Evolutionary conservation across 495 filamentous ascomycete genomes (phyloP).

Genomic region (Cercophora sp.): DNA sequence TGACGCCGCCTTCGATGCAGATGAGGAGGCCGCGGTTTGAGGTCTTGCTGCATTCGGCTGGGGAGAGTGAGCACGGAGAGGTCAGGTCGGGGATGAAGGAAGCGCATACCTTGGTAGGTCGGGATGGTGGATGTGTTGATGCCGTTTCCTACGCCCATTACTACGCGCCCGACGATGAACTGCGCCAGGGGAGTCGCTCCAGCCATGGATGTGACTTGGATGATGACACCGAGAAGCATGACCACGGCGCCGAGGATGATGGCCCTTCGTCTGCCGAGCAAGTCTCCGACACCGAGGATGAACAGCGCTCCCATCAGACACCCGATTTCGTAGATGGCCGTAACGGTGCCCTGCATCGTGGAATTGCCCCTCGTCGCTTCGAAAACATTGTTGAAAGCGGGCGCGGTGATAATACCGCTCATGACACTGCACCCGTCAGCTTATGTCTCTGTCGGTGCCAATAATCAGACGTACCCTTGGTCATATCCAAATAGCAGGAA

Average conservation of each 20-base stretch:
- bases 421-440: too few relatives aligned
- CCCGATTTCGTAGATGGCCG: constrained; percentile 79
- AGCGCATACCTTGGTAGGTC: constrained; percentile 63
- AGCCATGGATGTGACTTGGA: constrained; percentile 57
- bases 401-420: constrained; percentile 75
- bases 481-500: constrained; percentile 75
- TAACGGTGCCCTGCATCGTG: constrained; percentile 76
- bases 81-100: background rate
- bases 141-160: constrained; percentile 74
- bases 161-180: constrained; percentile 69
- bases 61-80: background rate
- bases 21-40: constrained; percentile 77
- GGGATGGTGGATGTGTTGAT: constrained; percentile 77
- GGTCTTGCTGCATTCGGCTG: constrained; percentile 63
- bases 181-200: constrained; percentile 49
- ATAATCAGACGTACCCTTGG: constrained; percentile 49
- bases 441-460: too few relatives aligned
- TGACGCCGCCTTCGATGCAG: constrained; percentile 77
- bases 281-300: constrained; percentile 64
- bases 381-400: constrained; percentile 67
- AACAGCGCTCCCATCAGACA: constrained; percentile 72
- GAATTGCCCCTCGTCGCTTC: constrained; percentile 60
- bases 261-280: constrained; percentile 57
- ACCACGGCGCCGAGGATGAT: constrained; percentile 57
- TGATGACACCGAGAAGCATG: constrained; percentile 71